phyloP scores from a whole-genome alignment of 176 grass and related monocot species.

The Musa acuminata region DNA sequence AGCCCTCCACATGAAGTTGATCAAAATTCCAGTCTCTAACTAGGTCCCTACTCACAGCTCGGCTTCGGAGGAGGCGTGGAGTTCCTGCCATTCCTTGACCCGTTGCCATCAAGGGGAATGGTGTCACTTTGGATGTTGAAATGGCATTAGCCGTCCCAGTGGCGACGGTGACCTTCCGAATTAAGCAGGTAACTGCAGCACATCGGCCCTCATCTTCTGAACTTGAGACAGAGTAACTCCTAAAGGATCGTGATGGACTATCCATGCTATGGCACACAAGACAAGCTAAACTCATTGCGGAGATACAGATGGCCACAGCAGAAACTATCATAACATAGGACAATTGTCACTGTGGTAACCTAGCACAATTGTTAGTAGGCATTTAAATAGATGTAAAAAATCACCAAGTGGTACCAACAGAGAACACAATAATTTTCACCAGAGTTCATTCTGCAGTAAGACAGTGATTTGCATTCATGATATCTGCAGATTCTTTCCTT shows the following conservation, averaged over 20 bases:
- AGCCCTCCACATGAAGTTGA: slow-evolving; percentile 48
- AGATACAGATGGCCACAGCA: not conserved
- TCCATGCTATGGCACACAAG: slow-evolving; percentile 72
- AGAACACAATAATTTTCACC: not conserved
- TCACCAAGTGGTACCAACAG: not conserved
- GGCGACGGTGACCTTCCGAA: slow-evolving; percentile 28
- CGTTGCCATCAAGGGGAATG: slow-evolving; percentile 44
- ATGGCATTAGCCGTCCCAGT: slow-evolving; percentile 26
- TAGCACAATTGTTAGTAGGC: slow-evolving; percentile 9
- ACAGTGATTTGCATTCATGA: not conserved
- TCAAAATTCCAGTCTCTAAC: slow-evolving; percentile 95
- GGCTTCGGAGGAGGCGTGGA: slow-evolving; percentile 65
- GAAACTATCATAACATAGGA: slow-evolving; percentile 12
- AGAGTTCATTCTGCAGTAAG: not conserved
- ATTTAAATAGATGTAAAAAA: not conserved
- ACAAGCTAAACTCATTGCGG: slow-evolving; percentile 65
- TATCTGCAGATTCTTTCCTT: not conserved
- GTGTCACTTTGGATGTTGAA: slow-evolving; percentile 68
- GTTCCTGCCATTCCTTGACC: slow-evolving; percentile 34
- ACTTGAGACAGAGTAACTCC: slow-evolving; percentile 80
- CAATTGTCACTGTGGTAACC: not conserved
- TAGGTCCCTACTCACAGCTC: slow-evolving; percentile 74
- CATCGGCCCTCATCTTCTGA: slow-evolving; percentile 66
- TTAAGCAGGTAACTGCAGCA: slow-evolving; percentile 46
- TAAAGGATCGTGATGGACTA: slow-evolving; percentile 69